A percentile compares a stretch with the other conserved stretches of the same genome.
Conservation (phyloP, 495 filamentous ascomycete species). For the Arthonia radiata region DNA sequence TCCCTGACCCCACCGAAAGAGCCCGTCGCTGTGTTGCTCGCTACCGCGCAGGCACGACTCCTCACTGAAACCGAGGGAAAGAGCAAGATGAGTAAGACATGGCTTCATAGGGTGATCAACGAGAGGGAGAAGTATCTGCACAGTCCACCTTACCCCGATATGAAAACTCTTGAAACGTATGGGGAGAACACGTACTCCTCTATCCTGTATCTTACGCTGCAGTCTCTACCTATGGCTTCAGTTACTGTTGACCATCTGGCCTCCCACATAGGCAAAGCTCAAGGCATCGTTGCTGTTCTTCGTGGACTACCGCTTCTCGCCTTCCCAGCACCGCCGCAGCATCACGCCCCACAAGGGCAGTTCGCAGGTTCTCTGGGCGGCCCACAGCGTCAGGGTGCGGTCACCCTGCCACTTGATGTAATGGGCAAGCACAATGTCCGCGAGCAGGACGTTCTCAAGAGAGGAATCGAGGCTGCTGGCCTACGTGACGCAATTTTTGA, state of each 20-base stretch:
- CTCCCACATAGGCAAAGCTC: constrained; percentile 81
- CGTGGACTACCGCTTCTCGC: constrained; percentile 67
- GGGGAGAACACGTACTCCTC: constrained; percentile 86
- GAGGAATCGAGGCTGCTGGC: constrained; percentile 50
- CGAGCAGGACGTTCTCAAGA: constrained; percentile 71
- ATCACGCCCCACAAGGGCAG: constrained; percentile 26
- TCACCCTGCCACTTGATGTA: constrained; percentile 65
- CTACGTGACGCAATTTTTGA: constrained; percentile 73
- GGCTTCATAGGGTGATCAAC: constrained; percentile 54
- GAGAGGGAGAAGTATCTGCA: constrained; percentile 63
- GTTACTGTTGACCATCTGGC: constrained; percentile 81
- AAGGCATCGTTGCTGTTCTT: constrained; percentile 61
- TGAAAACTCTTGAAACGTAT: constrained; percentile 59
- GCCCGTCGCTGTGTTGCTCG: constrained; percentile 66
- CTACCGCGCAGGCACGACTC: constrained; percentile 39
- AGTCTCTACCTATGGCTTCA: constrained; percentile 46
- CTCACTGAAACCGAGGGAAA: constrained; percentile 26
- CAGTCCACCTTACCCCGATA: constrained; percentile 50
- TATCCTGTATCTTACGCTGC: constrained; percentile 71
- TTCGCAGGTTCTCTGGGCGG: constrained; percentile 3
- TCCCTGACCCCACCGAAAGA: constrained; percentile 60
- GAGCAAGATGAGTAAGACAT: constrained; percentile 44
- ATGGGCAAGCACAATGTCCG: constrained; percentile 57
- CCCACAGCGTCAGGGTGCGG: constrained; percentile 28
- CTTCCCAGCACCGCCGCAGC: constrained; percentile 35